These are phyloP conservation scores for Salmacisia buchloeana DNA, from an alignment of 1,284 basidiomycete species.

Conservation along the genomic window DNA sequence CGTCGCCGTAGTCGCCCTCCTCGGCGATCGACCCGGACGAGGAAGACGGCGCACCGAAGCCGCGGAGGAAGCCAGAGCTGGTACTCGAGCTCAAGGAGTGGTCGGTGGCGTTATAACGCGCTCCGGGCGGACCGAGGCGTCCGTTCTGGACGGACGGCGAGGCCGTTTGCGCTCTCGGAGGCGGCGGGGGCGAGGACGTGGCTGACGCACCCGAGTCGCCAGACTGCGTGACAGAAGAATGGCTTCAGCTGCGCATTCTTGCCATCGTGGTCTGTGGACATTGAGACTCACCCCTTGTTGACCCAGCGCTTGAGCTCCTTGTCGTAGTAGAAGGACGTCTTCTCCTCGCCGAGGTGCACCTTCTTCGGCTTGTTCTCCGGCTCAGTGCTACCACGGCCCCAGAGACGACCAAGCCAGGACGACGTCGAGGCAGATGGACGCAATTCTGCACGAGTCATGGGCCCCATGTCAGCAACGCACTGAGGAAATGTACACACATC, in stretches of 20 bases:
- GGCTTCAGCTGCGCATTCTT: background rate
- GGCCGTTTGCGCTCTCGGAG: conserved; percentile 33
- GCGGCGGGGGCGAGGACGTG: conserved; percentile 35
- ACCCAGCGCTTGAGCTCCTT: conserved; percentile 92
- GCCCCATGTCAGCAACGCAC: background rate
- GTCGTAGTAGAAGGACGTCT: conserved; percentile 87
- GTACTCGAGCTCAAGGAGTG: background rate
- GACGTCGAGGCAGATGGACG: conserved; percentile 30
- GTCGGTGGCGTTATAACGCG: background rate
- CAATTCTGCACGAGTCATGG: conserved; percentile 19
- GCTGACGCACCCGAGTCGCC: conserved; percentile 34
- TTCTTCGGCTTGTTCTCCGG: conserved; percentile 36
- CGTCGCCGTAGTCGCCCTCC: conserved; percentile 11
- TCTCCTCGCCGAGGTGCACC: conserved; percentile 81
- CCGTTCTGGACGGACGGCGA: conserved; percentile 33
- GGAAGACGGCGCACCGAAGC: background rate
- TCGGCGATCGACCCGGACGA: conserved; percentile 1
- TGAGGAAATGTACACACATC: background rate
- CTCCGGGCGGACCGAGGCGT: conserved; percentile 9
- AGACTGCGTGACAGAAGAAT: conserved; percentile 9
- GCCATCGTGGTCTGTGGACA: background rate
- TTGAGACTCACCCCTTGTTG: conserved; percentile 68
- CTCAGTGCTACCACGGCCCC: conserved; percentile 52
- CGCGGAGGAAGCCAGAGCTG: background rate
- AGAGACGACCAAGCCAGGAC: conserved; percentile 67